These are phyloP conservation scores for Collybia mongolica DNA, from an alignment of 768 basidiomycete species.

Conservation along the genomic window DNA sequence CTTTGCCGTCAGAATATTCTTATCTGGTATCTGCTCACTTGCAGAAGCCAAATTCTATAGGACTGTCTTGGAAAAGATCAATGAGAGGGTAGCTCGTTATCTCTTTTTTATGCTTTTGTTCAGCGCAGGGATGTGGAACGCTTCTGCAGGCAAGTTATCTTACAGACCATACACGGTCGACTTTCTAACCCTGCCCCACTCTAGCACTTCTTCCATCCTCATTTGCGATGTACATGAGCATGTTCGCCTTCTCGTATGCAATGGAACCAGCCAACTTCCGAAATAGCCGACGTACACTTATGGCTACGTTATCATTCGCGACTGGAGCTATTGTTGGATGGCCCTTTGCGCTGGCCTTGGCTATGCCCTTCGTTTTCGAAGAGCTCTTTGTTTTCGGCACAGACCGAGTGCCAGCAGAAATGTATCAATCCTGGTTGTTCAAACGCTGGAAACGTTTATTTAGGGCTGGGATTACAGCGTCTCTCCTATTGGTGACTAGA, in stretches of 20 bases:
- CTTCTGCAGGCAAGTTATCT: constrained; percentile 52
- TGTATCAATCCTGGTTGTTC: constrained; percentile 52
- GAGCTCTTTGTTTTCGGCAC: constrained; percentile 79
- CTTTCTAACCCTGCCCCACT: background rate
- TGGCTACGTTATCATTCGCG: constrained; percentile 71
- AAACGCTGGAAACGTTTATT: constrained; percentile 60
- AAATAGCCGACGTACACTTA: constrained; percentile 56
- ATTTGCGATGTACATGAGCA: constrained; percentile 89
- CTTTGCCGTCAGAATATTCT: constrained; percentile 81
- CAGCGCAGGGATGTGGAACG: constrained; percentile 95
- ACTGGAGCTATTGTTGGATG: constrained; percentile 89
- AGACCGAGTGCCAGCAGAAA: constrained; percentile 55
- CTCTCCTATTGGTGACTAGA: constrained; percentile 59
- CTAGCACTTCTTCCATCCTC: constrained; percentile 93
- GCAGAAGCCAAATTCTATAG: constrained; percentile 86
- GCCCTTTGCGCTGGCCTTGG: constrained; percentile 91
- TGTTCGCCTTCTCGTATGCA: constrained; percentile 74
- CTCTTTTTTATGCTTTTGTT: constrained; percentile 82
- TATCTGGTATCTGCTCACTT: constrained; percentile 70
- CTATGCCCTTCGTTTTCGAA: constrained; percentile 88
- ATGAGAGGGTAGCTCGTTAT: constrained; percentile 91
- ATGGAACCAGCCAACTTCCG: constrained; percentile 54
- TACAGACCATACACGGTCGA: constrained; percentile 6
- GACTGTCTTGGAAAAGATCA: constrained; percentile 76
- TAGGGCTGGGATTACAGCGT: constrained; percentile 50